These are phyloP conservation scores for Monosporozyma aquatica DNA, from an alignment of 805 yeast species.

Conservation along the genomic window DNA sequence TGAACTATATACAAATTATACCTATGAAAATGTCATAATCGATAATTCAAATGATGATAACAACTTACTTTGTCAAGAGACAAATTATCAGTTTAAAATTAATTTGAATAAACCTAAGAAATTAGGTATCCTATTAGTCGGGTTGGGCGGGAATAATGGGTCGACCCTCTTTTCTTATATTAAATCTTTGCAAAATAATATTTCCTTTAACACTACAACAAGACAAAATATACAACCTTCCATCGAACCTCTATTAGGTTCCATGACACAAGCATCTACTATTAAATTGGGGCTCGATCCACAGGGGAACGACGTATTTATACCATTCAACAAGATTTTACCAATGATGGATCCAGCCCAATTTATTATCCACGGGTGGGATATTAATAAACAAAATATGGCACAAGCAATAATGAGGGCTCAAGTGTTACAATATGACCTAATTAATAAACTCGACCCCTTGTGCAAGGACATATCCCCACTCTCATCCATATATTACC, in stretches of 20 bases:
- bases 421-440: conserved; percentile 74
- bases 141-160: conserved; percentile 96
- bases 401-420: conserved; percentile 78
- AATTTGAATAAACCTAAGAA: conserved; percentile 67
- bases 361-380: conserved; percentile 91
- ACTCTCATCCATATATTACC: conserved; percentile 87
- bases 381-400: conserved; percentile 64
- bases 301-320: conserved; percentile 77
- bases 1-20: conserved; percentile 7
- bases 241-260: conserved; percentile 56
- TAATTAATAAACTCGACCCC: conserved; percentile 66
- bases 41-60: background rate
- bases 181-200: conserved; percentile 72
- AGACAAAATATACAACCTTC: conserved; percentile 71
- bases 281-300: conserved; percentile 80
- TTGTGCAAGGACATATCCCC: no score
- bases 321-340: conserved; percentile 81
- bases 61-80: background rate
- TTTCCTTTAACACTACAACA: conserved; percentile 69
- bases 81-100: conserved; percentile 71
- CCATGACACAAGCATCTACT: conserved; percentile 89
- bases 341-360: conserved; percentile 90
- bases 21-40: conserved; percentile 14
- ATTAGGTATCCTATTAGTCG: conserved; percentile 83
- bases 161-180: conserved; percentile 80